These are phyloP conservation scores for Peronospora belbahrii DNA, from an alignment of 352 stramenopile genomes.

Conservation along the genomic window DNA sequence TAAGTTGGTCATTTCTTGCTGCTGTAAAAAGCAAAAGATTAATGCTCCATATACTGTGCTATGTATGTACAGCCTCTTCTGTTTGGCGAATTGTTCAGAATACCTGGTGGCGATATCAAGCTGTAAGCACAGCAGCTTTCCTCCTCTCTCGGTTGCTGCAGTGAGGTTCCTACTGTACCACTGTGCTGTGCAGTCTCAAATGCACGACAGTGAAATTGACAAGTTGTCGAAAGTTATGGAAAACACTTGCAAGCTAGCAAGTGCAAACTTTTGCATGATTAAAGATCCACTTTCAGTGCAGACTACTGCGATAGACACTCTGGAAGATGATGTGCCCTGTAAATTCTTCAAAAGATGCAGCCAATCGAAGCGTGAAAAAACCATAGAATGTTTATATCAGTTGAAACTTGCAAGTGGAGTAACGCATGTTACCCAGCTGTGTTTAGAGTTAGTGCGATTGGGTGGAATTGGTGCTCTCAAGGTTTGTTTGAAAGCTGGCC, in stretches of 20 bases:
- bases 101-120: slow-evolving; percentile 31
- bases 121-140: slow-evolving; percentile 19
- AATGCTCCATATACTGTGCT: background rate
- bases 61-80: slow-evolving; percentile 22
- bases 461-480: slow-evolving; percentile 35
- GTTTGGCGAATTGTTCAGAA: slow-evolving; percentile 33
- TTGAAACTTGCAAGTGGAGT: slow-evolving; percentile 19
- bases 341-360: slow-evolving; percentile 15
- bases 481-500: slow-evolving; percentile 19
- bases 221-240: slow-evolving; percentile 27
- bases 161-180: slow-evolving; percentile 38
- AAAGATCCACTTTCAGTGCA: background rate
- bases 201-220: slow-evolving; percentile 25
- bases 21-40: background rate
- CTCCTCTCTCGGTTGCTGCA: slow-evolving; percentile 20
- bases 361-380: slow-evolving; percentile 19
- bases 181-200: slow-evolving; percentile 26
- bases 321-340: slow-evolving; percentile 22
- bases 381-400: slow-evolving; percentile 32
- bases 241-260: slow-evolving; percentile 27
- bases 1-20: slow-evolving; percentile 18
- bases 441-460: slow-evolving; percentile 26
- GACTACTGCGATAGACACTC: slow-evolving; percentile 15
- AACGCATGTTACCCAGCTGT: slow-evolving; percentile 25
- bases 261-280: slow-evolving; percentile 17